Base-by-base conservation (phyloP, 2,329 filamentous ascomycete genomes). In the Diaporthe velutina region DNA sequence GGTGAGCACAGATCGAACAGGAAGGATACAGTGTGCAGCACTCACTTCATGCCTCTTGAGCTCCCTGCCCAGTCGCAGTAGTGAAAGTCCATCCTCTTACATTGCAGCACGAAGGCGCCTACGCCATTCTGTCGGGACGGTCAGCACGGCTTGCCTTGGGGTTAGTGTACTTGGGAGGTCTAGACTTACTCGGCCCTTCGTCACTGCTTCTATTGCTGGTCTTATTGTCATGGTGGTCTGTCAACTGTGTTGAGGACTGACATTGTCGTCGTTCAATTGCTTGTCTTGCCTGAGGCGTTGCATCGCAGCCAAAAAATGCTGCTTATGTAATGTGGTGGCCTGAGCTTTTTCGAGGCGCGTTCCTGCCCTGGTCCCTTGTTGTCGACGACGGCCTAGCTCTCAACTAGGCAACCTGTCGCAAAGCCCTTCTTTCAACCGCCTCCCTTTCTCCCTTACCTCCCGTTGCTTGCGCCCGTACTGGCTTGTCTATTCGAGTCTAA, bases 1-100 rank as follows among this genome's bases (percentile, higher is more conserved):
- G 38, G 58, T 75, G 30, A 78, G 77, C 17, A 76, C 50, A n/a
- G 68, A 10, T 7, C 35, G 1, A 52, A 2, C 35, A 2, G 17
- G 5, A 8, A 57, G 72, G 68, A 73, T 70, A 74, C 52, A 30
- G 50, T 8, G 3, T 52, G 55, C 30, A 35, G 45, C 58, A 79
- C 90, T 77, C 88, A 97, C 94, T 98, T 97, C 95, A 98, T 98
- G 82, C 97, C 97, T 81, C 88, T 92, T 50, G 96, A 98, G 84
- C 95, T 98, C 77, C 96, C 97, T 74, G 94, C 95, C 91, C 94
- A 96, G 89, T 98, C 95, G 88, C 97, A 98, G 88, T 98, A 99
- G 87, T 98, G 94, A 82, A 99, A 95, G 84, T 98, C 95, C 84
- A 99, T 88, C 82, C 93, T 94, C 89, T 95, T 98, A 92, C 97